Conservation (phyloP, 2,329 filamentous ascomycete genomes). For the Colletotrichum tanaceti region DNA sequence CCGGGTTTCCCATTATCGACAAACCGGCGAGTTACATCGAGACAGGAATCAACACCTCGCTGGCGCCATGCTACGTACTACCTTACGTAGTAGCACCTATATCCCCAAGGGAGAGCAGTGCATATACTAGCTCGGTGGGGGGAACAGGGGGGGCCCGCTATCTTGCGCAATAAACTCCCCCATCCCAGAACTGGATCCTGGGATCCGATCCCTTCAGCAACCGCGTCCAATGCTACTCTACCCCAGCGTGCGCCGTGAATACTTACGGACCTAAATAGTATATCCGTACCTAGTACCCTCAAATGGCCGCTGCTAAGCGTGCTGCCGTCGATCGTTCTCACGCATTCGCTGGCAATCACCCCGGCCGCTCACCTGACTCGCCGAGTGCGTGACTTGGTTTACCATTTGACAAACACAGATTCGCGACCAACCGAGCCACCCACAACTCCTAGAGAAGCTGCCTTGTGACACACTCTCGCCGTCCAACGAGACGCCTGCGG, state of each 20-base stretch:
- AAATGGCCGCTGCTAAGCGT: slow-evolving; percentile 31
- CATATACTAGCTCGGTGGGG: slow-evolving; percentile 20
- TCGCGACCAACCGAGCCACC: slow-evolving; percentile 5
- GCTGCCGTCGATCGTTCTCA: neutral
- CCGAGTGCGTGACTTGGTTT: slow-evolving; percentile 1
- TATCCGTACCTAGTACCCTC: too few species aligned
- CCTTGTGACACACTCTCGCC: slow-evolving; percentile 29
- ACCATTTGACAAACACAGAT: neutral
- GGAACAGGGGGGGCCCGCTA: slow-evolving; percentile 22
- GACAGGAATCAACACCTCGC: slow-evolving; percentile 6
- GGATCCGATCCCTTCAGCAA: slow-evolving; percentile 38
- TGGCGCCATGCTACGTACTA: slow-evolving; percentile 33
- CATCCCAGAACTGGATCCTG: slow-evolving; percentile 32
- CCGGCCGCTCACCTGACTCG: slow-evolving; percentile 30
- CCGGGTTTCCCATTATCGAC: slow-evolving; percentile 35
- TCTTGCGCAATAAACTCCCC: slow-evolving; percentile 1
- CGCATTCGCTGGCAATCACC: neutral
- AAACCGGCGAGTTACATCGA: slow-evolving; percentile 17
- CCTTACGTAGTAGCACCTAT: too few species aligned
- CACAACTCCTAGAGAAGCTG: neutral
- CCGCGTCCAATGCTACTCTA: slow-evolving; percentile 28
- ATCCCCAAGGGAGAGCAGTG: slow-evolving; percentile 18
- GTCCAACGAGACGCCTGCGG: slow-evolving; percentile 14
- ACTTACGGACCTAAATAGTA: too few species aligned
- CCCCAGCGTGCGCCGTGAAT: slow-evolving; percentile 6